These are phyloP conservation scores for Cutaneotrichosporon sp. DNA, from an alignment of 1,284 basidiomycete species.

Conservation along the genomic window DNA sequence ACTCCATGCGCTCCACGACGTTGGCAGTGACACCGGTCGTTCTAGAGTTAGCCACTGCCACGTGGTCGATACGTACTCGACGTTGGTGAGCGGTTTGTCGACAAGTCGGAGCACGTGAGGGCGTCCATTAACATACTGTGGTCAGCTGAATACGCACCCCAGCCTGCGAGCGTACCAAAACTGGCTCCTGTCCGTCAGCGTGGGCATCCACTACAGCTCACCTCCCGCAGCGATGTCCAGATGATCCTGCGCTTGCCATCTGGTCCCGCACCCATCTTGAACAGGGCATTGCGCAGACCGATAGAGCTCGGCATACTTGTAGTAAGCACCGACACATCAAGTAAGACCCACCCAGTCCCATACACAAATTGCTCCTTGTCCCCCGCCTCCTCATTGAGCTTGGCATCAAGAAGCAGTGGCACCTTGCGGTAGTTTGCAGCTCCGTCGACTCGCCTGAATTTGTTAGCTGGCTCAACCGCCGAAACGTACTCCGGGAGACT, in stretches of 20 bases:
- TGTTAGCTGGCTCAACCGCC: slow-evolving; percentile 3
- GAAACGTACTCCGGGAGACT: slow-evolving; percentile 74
- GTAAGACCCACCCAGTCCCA: slow-evolving; percentile 68
- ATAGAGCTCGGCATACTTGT: slow-evolving; percentile 27
- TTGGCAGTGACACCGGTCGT: slow-evolving; percentile 90
- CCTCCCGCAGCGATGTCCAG: slow-evolving; percentile 90
- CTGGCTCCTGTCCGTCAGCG: slow-evolving; percentile 85
- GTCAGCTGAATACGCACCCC: no score
- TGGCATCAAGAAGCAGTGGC: slow-evolving; percentile 57
- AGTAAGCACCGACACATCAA: not conserved
- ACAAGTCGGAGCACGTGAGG: slow-evolving; percentile 92
- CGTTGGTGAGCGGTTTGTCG: slow-evolving; percentile 82
- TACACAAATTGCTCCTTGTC: slow-evolving; percentile 64
- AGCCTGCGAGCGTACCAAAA: slow-evolving; percentile 58
- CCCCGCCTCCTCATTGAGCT: slow-evolving; percentile 29
- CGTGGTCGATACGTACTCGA: slow-evolving; percentile 60
- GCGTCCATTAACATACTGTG: slow-evolving; percentile 50
- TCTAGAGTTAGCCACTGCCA: slow-evolving; percentile 50
- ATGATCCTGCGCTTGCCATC: slow-evolving; percentile 66
- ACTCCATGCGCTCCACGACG: slow-evolving; percentile 91
- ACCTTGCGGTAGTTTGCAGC: slow-evolving; percentile 84
- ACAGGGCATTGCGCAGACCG: slow-evolving; percentile 67
- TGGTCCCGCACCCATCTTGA: slow-evolving; percentile 72
- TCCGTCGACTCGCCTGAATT: slow-evolving; percentile 79
- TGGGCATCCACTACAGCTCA: no score